phyloP scores from a whole-genome alignment of 495 filamentous ascomycete species.

The Xylaria acuta region DNA sequence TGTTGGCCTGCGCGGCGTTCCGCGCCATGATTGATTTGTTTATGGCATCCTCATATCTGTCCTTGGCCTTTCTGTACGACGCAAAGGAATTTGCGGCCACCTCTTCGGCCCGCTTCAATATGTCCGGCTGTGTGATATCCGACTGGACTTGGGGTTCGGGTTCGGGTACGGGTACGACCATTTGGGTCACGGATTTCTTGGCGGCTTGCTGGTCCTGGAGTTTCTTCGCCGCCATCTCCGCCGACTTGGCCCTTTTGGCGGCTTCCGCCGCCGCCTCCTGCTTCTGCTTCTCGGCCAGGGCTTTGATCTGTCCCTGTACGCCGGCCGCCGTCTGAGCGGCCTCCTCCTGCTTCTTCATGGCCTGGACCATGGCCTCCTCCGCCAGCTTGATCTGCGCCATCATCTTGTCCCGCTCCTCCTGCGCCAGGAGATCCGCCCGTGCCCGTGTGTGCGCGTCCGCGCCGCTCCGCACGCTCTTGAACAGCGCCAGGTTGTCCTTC shows the following conservation, averaged over 20 bases:
- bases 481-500: neutral
- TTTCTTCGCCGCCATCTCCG: neutral
- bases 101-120: neutral
- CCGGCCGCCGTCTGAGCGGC: neutral
- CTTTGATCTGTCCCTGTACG: neutral
- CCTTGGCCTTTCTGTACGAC: neutral
- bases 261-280: neutral
- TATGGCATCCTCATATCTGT: neutral
- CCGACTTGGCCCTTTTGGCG: neutral
- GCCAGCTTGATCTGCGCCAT: neutral
- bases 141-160: neutral
- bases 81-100: too few species aligned
- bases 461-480: neutral
- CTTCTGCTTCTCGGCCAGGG: neutral
- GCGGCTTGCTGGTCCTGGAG: neutral
- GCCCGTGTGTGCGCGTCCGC: neutral
- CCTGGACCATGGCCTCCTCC: neutral
- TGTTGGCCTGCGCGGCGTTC: too few species aligned
- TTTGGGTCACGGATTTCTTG: neutral
- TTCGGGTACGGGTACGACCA: too few species aligned
- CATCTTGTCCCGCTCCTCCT: neutral
- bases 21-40: neutral
- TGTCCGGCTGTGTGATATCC: neutral
- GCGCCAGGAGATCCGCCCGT: neutral
- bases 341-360: neutral